Evolutionary conservation across 139 green algal genomes (phyloP).

Genomic region (Chlorella sp.): DNA sequence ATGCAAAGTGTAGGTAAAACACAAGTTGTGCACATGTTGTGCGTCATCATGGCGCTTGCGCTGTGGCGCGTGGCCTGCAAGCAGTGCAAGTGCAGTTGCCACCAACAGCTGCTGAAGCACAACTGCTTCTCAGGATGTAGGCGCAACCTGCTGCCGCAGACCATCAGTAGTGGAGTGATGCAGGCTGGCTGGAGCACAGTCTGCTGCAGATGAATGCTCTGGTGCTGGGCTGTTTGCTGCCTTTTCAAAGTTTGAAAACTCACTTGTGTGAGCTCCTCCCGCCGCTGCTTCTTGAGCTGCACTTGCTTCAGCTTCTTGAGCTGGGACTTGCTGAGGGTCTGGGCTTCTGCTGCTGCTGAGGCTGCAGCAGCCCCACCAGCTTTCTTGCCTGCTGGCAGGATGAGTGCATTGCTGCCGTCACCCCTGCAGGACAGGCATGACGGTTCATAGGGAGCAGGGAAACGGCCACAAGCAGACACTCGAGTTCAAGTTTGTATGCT

Average conservation of each 20-base stretch:
- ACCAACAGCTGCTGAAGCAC: no score
- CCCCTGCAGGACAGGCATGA: no score
- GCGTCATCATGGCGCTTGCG: not conserved
- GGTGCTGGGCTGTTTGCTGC: no score
- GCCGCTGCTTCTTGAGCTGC: slow-evolving; percentile 54
- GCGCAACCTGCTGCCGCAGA: not conserved
- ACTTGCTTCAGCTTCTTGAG: slow-evolving; percentile 67
- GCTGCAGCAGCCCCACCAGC: not conserved
- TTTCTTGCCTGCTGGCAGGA: not conserved
- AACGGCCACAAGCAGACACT: slow-evolving; percentile 1
- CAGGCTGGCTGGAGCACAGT: not conserved
- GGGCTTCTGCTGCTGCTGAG: not conserved
- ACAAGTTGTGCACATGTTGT: not conserved
- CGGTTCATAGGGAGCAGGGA: no score
- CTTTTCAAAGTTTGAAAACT: no score
- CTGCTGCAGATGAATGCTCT: no score
- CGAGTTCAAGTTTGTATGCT: not conserved
- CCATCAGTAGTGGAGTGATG: not conserved
- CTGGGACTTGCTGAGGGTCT: slow-evolving; percentile 58
- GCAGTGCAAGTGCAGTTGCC: not conserved
- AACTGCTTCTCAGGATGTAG: no score
- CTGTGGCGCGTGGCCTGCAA: not conserved
- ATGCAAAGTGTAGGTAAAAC: no score
- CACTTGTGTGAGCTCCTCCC: slow-evolving; percentile 39
- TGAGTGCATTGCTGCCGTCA: not conserved